phyloP scores from a whole-genome alignment of 331 rosid species.

The Stylosanthes scabra region DNA sequence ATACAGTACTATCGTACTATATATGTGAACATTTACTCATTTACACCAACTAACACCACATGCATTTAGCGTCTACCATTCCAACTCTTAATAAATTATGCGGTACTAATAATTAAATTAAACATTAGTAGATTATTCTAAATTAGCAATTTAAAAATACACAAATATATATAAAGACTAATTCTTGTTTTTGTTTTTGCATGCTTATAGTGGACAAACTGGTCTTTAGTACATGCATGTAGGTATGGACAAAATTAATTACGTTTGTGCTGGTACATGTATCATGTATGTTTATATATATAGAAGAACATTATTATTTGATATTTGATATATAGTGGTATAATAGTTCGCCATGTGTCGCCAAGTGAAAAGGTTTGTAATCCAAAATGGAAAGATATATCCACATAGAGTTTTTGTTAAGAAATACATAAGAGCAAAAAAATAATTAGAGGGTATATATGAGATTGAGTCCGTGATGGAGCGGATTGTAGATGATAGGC shows the following conservation, averaged over 20 bases:
- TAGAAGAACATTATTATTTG: too few relatives aligned
- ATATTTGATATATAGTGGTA: too few relatives aligned
- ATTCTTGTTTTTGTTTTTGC: too few relatives aligned
- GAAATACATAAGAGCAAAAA: not conserved
- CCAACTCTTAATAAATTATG: too few relatives aligned
- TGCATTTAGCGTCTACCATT: too few relatives aligned
- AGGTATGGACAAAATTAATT: not conserved
- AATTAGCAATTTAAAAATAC: not conserved
- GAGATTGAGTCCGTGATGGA: not conserved
- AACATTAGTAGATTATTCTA: too few relatives aligned
- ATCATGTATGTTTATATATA: not conserved
- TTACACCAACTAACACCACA: not conserved
- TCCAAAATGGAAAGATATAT: constrained; percentile 25
- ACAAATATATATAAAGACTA: too few relatives aligned
- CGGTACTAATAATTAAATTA: too few relatives aligned
- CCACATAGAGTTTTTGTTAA: not conserved
- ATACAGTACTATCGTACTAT: not conserved
- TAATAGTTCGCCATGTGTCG: constrained; percentile 23
- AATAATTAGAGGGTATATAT: not conserved
- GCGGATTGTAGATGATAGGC: not conserved
- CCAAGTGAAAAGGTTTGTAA: not conserved
- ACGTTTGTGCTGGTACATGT: not conserved
- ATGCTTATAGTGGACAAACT: not conserved
- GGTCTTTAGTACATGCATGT: not conserved
- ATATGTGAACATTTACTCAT: not conserved